Evolutionary conservation across 805 yeast genomes (phyloP).

Genomic region (Myxozyma neglecta): DNA sequence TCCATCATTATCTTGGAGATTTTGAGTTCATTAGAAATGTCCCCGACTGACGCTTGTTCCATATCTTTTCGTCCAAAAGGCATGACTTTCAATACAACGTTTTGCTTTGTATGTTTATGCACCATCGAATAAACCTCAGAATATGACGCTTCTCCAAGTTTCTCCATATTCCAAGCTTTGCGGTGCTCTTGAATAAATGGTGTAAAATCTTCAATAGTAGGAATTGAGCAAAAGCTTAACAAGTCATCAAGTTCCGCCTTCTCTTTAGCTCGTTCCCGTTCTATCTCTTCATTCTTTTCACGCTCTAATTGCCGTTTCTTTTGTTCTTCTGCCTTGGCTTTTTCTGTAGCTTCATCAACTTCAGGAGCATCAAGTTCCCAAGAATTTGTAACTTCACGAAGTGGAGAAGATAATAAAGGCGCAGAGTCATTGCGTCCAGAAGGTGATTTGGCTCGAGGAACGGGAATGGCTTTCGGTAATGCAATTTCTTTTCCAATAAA

Average conservation of each 20-base stretch:
- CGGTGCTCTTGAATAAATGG: constrained; percentile 35
- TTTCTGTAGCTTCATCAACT: neutral
- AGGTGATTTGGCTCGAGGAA: neutral
- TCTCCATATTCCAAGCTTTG: constrained; percentile 38
- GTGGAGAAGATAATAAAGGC: constrained; percentile 19
- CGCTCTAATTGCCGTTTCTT: neutral
- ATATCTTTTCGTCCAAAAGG: constrained; percentile 49
- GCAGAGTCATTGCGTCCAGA: neutral
- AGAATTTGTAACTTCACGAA: constrained; percentile 20
- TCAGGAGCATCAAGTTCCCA: constrained; percentile 13
- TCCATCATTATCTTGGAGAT: constrained; percentile 46
- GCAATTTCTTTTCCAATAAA: neutral
- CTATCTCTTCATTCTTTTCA: neutral
- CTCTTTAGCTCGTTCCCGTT: neutral
- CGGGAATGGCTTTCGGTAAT: neutral
- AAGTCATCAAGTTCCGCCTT: constrained; percentile 39
- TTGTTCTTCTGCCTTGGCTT: neutral
- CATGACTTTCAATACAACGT: constrained; percentile 50
- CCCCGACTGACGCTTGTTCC: constrained; percentile 45
- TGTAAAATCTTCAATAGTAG: constrained; percentile 40
- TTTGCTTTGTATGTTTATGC: constrained; percentile 31
- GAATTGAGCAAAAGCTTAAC: constrained; percentile 43
- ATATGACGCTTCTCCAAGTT: constrained; percentile 51
- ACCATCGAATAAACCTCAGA: constrained; percentile 47
- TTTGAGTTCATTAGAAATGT: constrained; percentile 50